Evolutionary conservation across 1,284 basidiomycete genomes (phyloP), one percentile per base, ranked within the genome.

Genomic region (Apiotrichum brassicae): DNA sequence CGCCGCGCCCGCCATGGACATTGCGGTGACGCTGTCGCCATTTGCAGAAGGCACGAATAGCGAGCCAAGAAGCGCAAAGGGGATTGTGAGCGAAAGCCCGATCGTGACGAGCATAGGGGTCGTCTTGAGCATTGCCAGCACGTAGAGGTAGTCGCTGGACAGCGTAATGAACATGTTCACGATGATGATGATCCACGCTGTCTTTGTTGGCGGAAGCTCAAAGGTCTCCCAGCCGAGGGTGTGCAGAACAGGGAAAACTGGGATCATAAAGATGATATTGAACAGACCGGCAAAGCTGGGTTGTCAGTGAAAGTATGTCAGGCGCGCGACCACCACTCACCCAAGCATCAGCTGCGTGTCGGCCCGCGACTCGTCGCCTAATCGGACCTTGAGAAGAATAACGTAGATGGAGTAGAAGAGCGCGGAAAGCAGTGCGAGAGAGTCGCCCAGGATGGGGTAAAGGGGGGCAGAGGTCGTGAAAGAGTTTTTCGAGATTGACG

Each of bases 301-400:
- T 39, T 45, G 61, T 34, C 16, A 63, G 45, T 26, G 2, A 9
- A 16, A 4, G 18, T 14, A 38, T 20, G 6, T 9, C 18, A 8
- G 7, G 7, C 7, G n/a, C 7, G 16, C 20, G 11, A 20, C 6
- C 12, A 18, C 22, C 12, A 70, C 75, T 57, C 46, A 71, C 66
- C 91, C 91, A 61, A 94, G 91, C 75, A 94, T 91, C 14, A 94
- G 77, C 61, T 89, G 87, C 87, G 93, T 92, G 69, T 93, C 84
- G 58, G 91, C 82, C 37, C 91, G 80, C 6, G 86, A 85, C 68
- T 95, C 92, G 48, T 81, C 79, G 35, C 81, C 81, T 37, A 95
- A 86, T 53, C 82, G 81, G 49, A 85, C 87, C 75, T 98, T 98
- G 66, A 99, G 81, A 33, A 97, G 77, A 57, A 87, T 86, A 30